Percentiles rank a stretch among this genome's conserved stretches.
These are phyloP conservation scores for Beverwykella pulmonaria DNA, from an alignment of 495 filamentous ascomycete species.

Conservation along the genomic window DNA sequence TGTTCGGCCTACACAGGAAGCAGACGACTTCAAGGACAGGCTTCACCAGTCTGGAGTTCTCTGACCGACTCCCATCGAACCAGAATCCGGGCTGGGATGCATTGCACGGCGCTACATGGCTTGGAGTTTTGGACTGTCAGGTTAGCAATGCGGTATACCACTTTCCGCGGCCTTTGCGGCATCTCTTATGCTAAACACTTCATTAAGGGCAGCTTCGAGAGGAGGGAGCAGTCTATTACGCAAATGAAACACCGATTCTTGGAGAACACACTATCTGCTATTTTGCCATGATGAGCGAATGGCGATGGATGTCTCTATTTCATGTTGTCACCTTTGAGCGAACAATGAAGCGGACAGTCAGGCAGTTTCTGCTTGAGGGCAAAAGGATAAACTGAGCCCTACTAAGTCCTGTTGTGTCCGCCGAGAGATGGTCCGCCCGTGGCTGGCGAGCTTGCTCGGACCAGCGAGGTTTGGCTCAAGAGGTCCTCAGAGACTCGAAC, in stretches of 20 bases:
- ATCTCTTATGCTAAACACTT: conserved; percentile 26
- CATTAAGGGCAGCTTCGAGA: conserved; percentile 10
- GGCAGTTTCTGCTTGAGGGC: neutral
- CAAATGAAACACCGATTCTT: neutral
- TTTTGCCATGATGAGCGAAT: conserved; percentile 31
- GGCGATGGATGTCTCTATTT: conserved; percentile 34
- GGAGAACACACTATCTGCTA: conserved; percentile 34
- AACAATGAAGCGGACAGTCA: neutral
- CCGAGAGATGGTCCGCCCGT: neutral
- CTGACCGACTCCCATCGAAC: conserved; percentile 22
- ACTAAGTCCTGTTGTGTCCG: neutral
- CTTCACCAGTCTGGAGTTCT: conserved; percentile 38
- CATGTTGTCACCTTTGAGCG: neutral
- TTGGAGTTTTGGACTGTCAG: conserved; percentile 26
- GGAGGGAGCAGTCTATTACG: neutral
- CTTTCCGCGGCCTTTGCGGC: conserved; percentile 18
- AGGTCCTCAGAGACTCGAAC: conserved; percentile 31
- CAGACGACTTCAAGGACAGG: conserved; percentile 35
- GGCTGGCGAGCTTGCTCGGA: conserved; percentile 6
- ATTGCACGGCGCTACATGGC: conserved; percentile 21
- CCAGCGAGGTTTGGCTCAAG: conserved; percentile 25
- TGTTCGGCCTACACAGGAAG: conserved; percentile 36
- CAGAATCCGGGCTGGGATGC: neutral
- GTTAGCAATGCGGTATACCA: conserved; percentile 34
- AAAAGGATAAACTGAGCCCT: neutral